Evolutionary conservation across 2,329 filamentous ascomycete genomes (phyloP).

Genomic region (Cercospora nicotianae): DNA sequence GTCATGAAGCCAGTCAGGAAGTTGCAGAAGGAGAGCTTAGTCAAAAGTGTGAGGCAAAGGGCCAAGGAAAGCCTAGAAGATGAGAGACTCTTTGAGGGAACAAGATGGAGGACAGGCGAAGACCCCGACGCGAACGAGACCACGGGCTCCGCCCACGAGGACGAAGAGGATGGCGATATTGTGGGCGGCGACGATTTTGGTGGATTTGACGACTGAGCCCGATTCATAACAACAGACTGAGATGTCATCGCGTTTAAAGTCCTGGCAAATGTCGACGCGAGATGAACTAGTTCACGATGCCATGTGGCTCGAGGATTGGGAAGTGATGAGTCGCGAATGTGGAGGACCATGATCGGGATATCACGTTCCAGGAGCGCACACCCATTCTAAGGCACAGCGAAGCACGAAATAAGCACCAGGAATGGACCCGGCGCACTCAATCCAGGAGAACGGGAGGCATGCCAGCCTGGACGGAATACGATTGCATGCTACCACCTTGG

Average conservation of each 20-base stretch:
- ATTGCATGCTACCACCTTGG: not conserved
- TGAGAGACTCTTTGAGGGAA: conserved; percentile 63
- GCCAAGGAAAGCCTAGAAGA: conserved; percentile 72
- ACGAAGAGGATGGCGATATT: conserved; percentile 34
- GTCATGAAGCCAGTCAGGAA: conserved; percentile 58
- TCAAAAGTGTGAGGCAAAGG: conserved; percentile 70
- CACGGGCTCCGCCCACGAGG: conserved; percentile 42
- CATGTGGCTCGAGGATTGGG: not conserved
- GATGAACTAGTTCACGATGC: not conserved
- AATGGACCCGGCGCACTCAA: not conserved
- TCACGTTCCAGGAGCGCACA: not conserved
- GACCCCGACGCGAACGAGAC: conserved; percentile 54
- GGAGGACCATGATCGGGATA: no score
- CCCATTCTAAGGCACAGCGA: not conserved
- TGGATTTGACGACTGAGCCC: conserved; percentile 63
- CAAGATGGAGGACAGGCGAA: conserved; percentile 44
- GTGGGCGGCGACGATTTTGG: conserved; percentile 41
- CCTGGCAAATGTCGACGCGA: not conserved
- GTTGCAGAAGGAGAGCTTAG: conserved; percentile 58
- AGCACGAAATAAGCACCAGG: not conserved
- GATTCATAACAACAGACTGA: not conserved
- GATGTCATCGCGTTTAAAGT: not conserved
- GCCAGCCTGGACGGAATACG: not conserved
- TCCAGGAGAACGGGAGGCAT: not conserved
- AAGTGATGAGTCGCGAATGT: no score